Conservation (phyloP, 768 basidiomycete species). For the Pisolithus tinctorius region DNA sequence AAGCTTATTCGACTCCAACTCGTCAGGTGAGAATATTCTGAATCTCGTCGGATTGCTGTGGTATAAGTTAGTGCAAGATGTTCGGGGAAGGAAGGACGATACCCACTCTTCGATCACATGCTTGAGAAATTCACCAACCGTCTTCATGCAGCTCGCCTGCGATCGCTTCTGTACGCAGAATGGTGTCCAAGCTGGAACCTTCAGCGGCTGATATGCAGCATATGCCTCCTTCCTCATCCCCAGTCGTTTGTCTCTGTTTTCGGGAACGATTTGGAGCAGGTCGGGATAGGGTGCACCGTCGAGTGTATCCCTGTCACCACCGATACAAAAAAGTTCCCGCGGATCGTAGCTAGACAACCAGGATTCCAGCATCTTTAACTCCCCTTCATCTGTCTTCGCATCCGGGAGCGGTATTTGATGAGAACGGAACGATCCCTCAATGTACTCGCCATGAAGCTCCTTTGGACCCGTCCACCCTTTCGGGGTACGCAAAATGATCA, state of each 20-base stretch:
- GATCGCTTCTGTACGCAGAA: conserved; percentile 46
- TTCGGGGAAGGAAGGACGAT: background rate
- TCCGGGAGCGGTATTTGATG: conserved; percentile 86
- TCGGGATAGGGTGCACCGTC: conserved; percentile 47
- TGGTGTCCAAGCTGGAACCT: conserved; percentile 58
- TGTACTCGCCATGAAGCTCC: conserved; percentile 54
- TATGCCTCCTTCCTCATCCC: conserved; percentile 69
- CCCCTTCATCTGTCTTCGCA: conserved; percentile 55
- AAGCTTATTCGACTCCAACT: conserved; percentile 82
- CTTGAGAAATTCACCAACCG: conserved; percentile 49
- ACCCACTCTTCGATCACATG: conserved; percentile 50
- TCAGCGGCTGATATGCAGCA: conserved; percentile 51
- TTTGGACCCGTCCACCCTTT: conserved; percentile 77
- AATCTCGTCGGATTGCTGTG: conserved; percentile 66
- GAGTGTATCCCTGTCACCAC: conserved; percentile 4
- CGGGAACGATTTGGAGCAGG: conserved; percentile 57
- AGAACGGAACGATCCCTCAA: conserved; percentile 77
- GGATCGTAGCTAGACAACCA: conserved; percentile 77
- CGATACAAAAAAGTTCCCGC: conserved; percentile 52
- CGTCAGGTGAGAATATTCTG: conserved; percentile 89
- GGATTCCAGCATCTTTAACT: conserved; percentile 54
- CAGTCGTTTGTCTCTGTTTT: conserved; percentile 49
- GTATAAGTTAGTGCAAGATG: background rate
- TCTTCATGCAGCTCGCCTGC: conserved; percentile 75
- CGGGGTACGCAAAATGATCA: conserved; percentile 79